Percentiles rank a stretch among this genome's conserved stretches.
These are phyloP conservation scores for Eutrema yunnanense DNA, from an alignment of 345 rosid genomes.

Conservation along the genomic window DNA sequence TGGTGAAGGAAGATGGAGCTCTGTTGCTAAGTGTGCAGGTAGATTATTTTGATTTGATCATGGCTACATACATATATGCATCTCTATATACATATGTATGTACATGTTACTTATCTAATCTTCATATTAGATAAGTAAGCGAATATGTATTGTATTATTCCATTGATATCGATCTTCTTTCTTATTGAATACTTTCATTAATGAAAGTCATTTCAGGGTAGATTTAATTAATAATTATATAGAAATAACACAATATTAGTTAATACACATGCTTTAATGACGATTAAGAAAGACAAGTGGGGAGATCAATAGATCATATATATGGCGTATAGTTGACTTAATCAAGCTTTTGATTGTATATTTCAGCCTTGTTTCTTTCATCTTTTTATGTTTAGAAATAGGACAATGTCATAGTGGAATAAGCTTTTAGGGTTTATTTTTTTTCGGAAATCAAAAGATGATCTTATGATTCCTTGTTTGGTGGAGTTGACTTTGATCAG, in stretches of 20 bases:
- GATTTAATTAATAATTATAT: not conserved
- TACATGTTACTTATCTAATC: not conserved
- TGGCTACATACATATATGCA: not conserved
- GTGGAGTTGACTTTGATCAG: constrained; percentile 22
- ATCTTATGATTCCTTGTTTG: constrained; percentile 19
- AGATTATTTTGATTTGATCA: not conserved
- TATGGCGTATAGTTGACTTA: constrained; percentile 2
- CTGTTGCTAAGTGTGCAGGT: constrained; percentile 64
- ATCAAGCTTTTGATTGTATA: not conserved
- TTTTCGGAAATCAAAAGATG: not conserved
- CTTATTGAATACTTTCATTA: not conserved
- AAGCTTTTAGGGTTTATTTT: not conserved
- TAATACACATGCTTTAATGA: not conserved
- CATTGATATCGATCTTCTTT: not conserved
- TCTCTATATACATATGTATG: not conserved
- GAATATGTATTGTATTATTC: not conserved
- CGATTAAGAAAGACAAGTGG: not conserved
- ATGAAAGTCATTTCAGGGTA: not conserved
- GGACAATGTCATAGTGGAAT: not conserved
- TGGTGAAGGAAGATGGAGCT: constrained; percentile 89
- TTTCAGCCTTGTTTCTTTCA: not conserved
- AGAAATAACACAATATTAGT: not conserved
- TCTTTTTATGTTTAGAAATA: not conserved
- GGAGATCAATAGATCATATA: not conserved
- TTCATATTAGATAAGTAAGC: not conserved